Evolutionary conservation across 106 monocot genomes (phyloP), one percentile per base, ranked within the genome.

Genomic region (Allium fistulosum): DNA sequence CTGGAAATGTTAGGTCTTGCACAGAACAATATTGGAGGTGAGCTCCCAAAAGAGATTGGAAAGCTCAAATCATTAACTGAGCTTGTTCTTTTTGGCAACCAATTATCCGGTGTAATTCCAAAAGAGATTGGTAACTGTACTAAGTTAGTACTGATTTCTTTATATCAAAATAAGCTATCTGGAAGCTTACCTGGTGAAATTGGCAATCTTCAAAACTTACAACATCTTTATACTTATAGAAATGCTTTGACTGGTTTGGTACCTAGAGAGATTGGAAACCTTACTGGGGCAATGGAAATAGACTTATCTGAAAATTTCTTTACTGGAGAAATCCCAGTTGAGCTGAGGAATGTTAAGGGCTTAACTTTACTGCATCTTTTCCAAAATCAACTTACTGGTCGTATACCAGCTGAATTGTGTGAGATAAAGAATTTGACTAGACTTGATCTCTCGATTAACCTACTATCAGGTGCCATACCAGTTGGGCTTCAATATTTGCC

Each of bases 301-400:
- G 96, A 97, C 78, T 92, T 97, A 51, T 97, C 96, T 22, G 96
- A 97, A 70, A 97, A 97, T 72, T 61, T 62, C 15, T 76, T 97
- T 62, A 80, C 67, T 4, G 96, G 96, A 52, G 80, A 28, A 47
- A 87, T 97, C 72, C 92, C 92, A 27, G 61, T 59, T 8, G 86
- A 92, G 73, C 60, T 97, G 4, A 63, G 96, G 49, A 82, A 71
- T 2, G 70, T 92, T 14, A 78, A 86, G 74, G 74, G 82, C 9
- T 75, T 97, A 56, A 22, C 6, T 12, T 66, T 97, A 59, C 80
- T 97, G 5, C 82, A 87, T 49, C 86, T 97, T 12, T 97, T 97
- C 73, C 86, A 97, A 71, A 97, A 97, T 72, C 65, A 84, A 57
- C 75, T 97, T 3, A 82, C 80, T 0, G 92, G 96, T 27, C 10